A percentile compares a stretch with the other conserved stretches of the same genome.
phyloP scores from a whole-genome alignment of 176 grass and related monocot species.

The Chrysopogon serrulatus region DNA sequence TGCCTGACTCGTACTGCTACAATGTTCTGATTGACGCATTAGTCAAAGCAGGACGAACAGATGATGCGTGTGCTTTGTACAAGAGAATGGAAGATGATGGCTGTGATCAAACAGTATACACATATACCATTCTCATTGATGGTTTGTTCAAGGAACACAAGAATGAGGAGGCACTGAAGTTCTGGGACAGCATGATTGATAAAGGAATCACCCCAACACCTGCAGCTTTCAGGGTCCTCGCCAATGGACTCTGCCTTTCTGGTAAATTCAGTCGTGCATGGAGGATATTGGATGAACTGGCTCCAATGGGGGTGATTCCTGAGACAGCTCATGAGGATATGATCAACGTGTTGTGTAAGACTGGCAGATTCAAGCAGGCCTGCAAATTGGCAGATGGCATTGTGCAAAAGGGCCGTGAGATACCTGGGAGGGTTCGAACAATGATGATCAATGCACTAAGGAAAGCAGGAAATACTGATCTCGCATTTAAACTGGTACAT shows the following conservation, averaged over 20 bases:
- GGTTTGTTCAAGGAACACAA: slow-evolving; percentile 83
- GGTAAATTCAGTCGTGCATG: slow-evolving; percentile 91
- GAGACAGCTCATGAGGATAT: slow-evolving; percentile 88
- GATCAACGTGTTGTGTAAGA: slow-evolving; percentile 84
- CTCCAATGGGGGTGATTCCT: slow-evolving; percentile 77
- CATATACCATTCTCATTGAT: slow-evolving; percentile 78
- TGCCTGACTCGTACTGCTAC: slow-evolving; percentile 81
- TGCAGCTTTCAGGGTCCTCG: slow-evolving; percentile 69
- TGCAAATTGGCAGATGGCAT: slow-evolving; percentile 93
- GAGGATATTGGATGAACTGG: slow-evolving; percentile 82
- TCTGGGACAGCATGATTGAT: slow-evolving; percentile 86
- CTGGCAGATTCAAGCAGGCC: slow-evolving; percentile 78
- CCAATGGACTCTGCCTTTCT: slow-evolving; percentile 72
- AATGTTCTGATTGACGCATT: slow-evolving; percentile 71
- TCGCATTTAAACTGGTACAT: slow-evolving; percentile 77
- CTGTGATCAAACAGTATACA: slow-evolving; percentile 78
- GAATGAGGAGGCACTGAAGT: slow-evolving; percentile 77
- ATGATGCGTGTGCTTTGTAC: slow-evolving; percentile 66
- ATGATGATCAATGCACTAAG: slow-evolving; percentile 90
- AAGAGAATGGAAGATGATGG: slow-evolving; percentile 85
- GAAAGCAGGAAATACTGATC: slow-evolving; percentile 85
- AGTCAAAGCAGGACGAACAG: slow-evolving; percentile 58
- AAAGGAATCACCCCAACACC: slow-evolving; percentile 80
- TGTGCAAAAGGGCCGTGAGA: slow-evolving; percentile 70
- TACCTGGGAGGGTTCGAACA: slow-evolving; percentile 78